phyloP scores from a whole-genome alignment of 2,329 filamentous ascomycete species.

The Falciphora oryzae region DNA sequence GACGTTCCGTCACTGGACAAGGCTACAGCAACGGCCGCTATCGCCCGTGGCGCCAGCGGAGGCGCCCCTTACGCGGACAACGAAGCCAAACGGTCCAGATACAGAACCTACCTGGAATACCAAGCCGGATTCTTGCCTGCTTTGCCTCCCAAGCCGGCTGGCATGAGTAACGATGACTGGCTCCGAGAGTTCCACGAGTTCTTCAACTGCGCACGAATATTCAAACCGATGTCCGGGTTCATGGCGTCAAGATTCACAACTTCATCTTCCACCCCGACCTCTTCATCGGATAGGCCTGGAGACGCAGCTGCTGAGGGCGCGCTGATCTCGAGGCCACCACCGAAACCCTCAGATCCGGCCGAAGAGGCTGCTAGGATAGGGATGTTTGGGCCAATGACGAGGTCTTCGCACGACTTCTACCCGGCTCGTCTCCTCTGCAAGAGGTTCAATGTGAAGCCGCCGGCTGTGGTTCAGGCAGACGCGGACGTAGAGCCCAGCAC shows the following conservation, averaged over 20 bases:
- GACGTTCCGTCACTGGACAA: conserved; percentile 61
- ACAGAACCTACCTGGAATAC: conserved; percentile 74
- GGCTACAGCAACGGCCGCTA: conserved; percentile 60
- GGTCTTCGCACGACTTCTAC: conserved; percentile 64
- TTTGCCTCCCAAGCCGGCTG: conserved; percentile 43
- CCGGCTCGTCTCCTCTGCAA: conserved; percentile 88
- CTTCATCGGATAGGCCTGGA: not conserved
- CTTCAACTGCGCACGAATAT: conserved; percentile 58
- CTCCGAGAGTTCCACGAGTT: conserved; percentile 75
- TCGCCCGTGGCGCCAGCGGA: conserved; percentile 57
- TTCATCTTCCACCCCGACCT: conserved; percentile 39
- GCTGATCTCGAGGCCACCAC: conserved; percentile 40
- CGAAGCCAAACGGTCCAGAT: conserved; percentile 70
- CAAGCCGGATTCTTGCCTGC: conserved; percentile 57
- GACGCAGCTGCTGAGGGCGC: conserved; percentile 17
- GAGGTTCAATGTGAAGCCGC: conserved; percentile 80
- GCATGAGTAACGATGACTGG: conserved; percentile 64
- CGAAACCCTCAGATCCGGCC: conserved; percentile 67
- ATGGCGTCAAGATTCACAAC: conserved; percentile 94
- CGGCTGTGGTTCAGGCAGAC: conserved; percentile 59
- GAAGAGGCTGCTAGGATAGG: conserved; percentile 82
- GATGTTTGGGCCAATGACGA: conserved; percentile 89
- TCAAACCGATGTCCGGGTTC: conserved; percentile 83
- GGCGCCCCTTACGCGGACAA: conserved; percentile 82
- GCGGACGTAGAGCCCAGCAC: conserved; percentile 26